A percentile compares a stretch with the other conserved stretches of the same genome.
These are phyloP conservation scores for Populus pruinosa DNA, from an alignment of 345 rosid genomes.

Conservation along the genomic window DNA sequence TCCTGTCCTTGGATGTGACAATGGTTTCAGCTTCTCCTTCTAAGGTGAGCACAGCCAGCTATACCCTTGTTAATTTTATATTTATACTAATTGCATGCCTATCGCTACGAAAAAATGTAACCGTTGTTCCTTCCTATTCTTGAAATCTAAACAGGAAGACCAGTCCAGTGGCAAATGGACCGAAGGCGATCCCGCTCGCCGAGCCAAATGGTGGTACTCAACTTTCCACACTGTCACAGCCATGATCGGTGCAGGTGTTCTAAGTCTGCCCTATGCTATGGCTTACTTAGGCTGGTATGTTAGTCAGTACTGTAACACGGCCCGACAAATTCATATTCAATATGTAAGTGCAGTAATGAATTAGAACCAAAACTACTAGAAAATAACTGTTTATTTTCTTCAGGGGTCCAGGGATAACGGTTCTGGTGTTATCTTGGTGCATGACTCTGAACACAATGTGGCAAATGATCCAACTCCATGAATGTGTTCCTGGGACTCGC, in stretches of 20 bases:
- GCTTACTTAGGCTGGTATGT: constrained; percentile 89
- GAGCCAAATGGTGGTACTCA: constrained; percentile 97
- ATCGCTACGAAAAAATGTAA: background rate
- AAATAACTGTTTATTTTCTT: background rate
- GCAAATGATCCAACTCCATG: constrained; percentile 96
- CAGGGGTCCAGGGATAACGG: constrained; percentile 90
- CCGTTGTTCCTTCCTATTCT: background rate
- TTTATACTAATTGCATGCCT: background rate
- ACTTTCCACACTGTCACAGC: constrained; percentile 91
- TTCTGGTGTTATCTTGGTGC: constrained; percentile 70
- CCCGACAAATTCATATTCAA: background rate
- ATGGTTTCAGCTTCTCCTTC: constrained; percentile 65
- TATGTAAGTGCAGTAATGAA: background rate
- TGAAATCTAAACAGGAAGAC: constrained; percentile 39
- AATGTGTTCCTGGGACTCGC: constrained; percentile 82
- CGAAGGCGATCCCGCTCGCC: constrained; percentile 53
- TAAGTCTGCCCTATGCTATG: constrained; percentile 93
- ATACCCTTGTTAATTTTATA: background rate
- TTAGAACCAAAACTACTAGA: background rate
- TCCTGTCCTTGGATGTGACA: background rate
- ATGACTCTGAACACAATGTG: constrained; percentile 90
- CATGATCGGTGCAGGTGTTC: constrained; percentile 98
- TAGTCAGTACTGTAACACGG: background rate
- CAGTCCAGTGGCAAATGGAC: constrained; percentile 53
- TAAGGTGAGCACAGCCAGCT: constrained; percentile 32